These are phyloP conservation scores for Ophiognomonia clavigignenti-juglandacearum DNA, from an alignment of 2,329 filamentous ascomycete species.

Conservation along the genomic window DNA sequence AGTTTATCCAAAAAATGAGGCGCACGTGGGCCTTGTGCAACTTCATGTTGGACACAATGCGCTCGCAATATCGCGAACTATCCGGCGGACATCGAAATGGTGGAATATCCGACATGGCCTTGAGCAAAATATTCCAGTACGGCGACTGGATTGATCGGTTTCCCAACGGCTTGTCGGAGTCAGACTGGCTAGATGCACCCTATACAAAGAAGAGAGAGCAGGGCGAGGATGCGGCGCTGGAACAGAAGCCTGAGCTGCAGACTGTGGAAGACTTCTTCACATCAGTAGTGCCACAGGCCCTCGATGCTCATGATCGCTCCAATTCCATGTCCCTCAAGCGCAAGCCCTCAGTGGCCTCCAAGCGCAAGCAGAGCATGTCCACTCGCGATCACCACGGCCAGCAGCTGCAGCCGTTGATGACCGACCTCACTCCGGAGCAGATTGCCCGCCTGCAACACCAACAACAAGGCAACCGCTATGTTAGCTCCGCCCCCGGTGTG, in stretches of 20 bases:
- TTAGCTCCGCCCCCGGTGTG: conserved; percentile 31
- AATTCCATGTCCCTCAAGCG: conserved; percentile 20
- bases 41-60: conserved; percentile 89
- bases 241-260: conserved; percentile 84
- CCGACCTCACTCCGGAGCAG: conserved; percentile 29
- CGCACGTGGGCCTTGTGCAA: conserved; percentile 98
- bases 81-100: conserved; percentile 59
- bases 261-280: conserved; percentile 94
- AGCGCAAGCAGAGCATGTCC: conserved; percentile 25
- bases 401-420: conserved; percentile 33
- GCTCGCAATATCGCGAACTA: conserved; percentile 77
- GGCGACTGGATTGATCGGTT: conserved; percentile 97
- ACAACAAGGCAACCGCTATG: conserved; percentile 38
- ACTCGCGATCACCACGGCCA: conserved; percentile 27
- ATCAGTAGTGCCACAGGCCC: conserved; percentile 61
- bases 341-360: conserved; percentile 34
- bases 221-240: conserved; percentile 81
- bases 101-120: conserved; percentile 42
- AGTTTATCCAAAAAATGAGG: conserved; percentile 91
- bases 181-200: conserved; percentile 76
- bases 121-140: conserved; percentile 79
- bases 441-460: conserved; percentile 34
- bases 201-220: conserved; percentile 65
- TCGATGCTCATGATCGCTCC: conserved; percentile 28
- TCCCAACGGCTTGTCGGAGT: conserved; percentile 81